Evolutionary conservation across 257 asterid species (phyloP).

Genomic region (Voacanga thouarsii): DNA sequence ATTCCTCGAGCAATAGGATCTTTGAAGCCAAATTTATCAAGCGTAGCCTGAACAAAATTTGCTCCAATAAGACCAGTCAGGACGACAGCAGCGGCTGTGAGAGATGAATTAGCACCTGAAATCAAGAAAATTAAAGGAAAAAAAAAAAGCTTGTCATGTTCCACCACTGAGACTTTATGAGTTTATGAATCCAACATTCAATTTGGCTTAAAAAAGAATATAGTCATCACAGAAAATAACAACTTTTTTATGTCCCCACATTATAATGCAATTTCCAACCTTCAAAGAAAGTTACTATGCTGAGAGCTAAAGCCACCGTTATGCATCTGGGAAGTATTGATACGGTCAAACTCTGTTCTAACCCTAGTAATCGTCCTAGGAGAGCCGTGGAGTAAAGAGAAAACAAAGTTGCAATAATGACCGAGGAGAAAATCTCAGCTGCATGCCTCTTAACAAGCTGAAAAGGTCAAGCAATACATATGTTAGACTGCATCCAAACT

Average conservation of each 20-base stretch:
- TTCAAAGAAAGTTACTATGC: slow-evolving; percentile 92
- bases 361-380: slow-evolving; percentile 69
- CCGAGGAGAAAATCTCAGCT: slow-evolving; percentile 91
- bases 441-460: slow-evolving; percentile 99
- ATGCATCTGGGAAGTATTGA: slow-evolving; percentile 97
- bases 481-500: background rate
- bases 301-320: slow-evolving; percentile 97
- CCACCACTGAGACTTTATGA: background rate
- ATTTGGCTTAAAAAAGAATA: background rate
- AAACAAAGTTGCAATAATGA: slow-evolving; percentile 69
- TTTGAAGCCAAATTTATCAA: slow-evolving; percentile 74
- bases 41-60: slow-evolving; percentile 80
- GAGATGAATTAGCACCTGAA: slow-evolving; percentile 92
- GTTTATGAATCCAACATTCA: background rate
- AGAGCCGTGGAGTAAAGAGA: slow-evolving; percentile 92
- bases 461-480: background rate
- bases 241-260: background rate
- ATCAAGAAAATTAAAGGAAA: no score
- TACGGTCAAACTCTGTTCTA: slow-evolving; percentile 67
- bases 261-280: slow-evolving; percentile 35
- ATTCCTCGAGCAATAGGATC: slow-evolving; percentile 99
- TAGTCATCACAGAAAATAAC: background rate
- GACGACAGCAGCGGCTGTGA: slow-evolving; percentile 96
- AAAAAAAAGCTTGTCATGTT: background rate
- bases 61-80: slow-evolving; percentile 95